A percentile compares a stretch with the other conserved stretches of the same genome.
Conservation (phyloP, 129 eudicot genomes). For the Pittosporum tobira region DNA sequence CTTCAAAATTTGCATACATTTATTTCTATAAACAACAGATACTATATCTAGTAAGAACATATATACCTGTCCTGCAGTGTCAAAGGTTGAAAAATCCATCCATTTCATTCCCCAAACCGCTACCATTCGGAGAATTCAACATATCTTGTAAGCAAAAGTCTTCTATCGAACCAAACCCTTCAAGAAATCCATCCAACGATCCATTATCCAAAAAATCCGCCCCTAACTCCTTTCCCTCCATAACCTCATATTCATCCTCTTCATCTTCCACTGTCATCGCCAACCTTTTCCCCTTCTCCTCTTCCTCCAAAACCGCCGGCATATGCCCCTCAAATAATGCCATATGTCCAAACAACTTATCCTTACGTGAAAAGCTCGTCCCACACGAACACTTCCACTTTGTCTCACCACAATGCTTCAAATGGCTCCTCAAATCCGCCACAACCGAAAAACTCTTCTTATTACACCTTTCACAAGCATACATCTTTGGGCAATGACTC, state of each 20-base stretch:
- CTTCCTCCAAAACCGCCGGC: conserved; percentile 57
- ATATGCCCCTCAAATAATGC: conserved; percentile 88
- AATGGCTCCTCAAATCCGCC: conserved; percentile 81
- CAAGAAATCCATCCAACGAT: conserved; percentile 40
- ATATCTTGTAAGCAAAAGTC: conserved; percentile 37
- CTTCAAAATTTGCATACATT: neutral
- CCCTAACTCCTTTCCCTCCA: conserved; percentile 21
- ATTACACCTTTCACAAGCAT: conserved; percentile 51
- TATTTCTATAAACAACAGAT: neutral
- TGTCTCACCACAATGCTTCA: conserved; percentile 87
- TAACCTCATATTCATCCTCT: conserved; percentile 11
- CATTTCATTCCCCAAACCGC: conserved; percentile 13
- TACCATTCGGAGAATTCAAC: conserved; percentile 22
- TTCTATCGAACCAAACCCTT: conserved; percentile 42
- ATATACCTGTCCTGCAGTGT: conserved; percentile 1
- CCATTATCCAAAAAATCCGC: conserved; percentile 18
- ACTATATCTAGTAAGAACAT: neutral
- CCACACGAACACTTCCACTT: conserved; percentile 90
- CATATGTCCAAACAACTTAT: conserved; percentile 88
- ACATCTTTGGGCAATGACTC: conserved; percentile 92
- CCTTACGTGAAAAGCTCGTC: conserved; percentile 81
- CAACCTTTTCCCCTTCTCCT: conserved; percentile 25
- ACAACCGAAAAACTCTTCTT: conserved; percentile 78
- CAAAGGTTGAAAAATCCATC: conserved; percentile 29
- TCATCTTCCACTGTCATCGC: conserved; percentile 16